These are phyloP conservation scores for Elsinoe australis DNA, from an alignment of 2,329 filamentous ascomycete species.

Conservation along the genomic window DNA sequence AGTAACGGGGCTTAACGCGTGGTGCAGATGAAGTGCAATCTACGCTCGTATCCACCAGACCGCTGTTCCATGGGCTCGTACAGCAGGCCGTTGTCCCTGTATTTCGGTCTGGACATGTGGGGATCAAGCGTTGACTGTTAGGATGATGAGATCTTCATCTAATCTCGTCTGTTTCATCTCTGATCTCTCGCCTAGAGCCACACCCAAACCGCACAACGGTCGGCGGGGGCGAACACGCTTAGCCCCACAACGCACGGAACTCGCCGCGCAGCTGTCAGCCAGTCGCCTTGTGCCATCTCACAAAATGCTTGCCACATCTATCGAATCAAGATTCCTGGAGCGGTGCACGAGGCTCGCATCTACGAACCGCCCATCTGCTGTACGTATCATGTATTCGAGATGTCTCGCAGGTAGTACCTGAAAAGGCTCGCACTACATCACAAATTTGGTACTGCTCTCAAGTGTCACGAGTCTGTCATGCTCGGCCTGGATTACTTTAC, in stretches of 20 bases:
- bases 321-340: neutral
- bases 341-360: too few relatives aligned
- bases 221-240: neutral
- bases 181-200: constrained; percentile 3
- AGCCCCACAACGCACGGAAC: constrained; percentile 6
- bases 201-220: neutral
- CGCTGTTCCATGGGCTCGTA: neutral
- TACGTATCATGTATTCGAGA: too few relatives aligned
- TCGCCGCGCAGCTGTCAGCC: neutral
- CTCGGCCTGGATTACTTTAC: too few relatives aligned
- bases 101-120: constrained; percentile 1
- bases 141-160: constrained; percentile 13
- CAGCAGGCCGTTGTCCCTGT: neutral
- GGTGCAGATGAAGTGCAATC: constrained; percentile 6
- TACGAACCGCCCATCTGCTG: too few relatives aligned
- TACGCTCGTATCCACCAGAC: neutral
- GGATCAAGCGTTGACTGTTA: neutral
- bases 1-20: constrained; percentile 1
- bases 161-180: constrained; percentile 17
- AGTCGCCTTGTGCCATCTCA: neutral
- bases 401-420: neutral
- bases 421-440: neutral
- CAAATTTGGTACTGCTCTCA: too few relatives aligned
- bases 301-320: constrained; percentile 1
- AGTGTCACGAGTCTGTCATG: too few relatives aligned